These are phyloP conservation scores for Pichia kluyveri DNA, from an alignment of 805 yeast species.

Conservation along the genomic window DNA sequence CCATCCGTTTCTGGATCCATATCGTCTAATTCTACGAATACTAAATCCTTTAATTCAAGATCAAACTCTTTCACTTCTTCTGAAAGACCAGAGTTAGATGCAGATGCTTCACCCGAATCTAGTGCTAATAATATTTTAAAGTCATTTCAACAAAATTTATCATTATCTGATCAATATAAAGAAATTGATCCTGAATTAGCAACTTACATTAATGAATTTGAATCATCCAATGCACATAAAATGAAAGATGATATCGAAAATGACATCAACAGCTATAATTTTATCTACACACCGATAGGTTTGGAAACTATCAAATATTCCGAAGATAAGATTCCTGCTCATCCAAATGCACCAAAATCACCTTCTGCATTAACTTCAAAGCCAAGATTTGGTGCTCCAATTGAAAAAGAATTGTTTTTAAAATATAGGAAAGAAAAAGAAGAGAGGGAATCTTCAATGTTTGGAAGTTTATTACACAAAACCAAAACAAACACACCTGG, in stretches of 20 bases:
- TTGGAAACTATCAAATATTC: conserved; percentile 25
- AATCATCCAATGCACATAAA: conserved; percentile 4
- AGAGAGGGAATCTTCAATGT: conserved; percentile 15
- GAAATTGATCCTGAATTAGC: conserved; percentile 37
- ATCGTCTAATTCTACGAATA: neutral
- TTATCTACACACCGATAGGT: conserved; percentile 18
- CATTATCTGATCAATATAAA: conserved; percentile 17
- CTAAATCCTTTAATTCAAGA: neutral
- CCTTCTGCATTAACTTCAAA: conserved; percentile 38
- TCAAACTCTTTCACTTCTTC: neutral
- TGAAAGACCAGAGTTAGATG: neutral
- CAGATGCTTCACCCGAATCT: no score
- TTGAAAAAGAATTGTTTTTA: conserved; percentile 17
- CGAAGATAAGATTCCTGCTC: conserved; percentile 40
- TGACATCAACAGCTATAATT: conserved; percentile 8
- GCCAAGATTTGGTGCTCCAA: conserved; percentile 22
- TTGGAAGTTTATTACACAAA: conserved; percentile 25
- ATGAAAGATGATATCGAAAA: neutral
- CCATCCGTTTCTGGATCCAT: neutral
- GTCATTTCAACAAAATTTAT: neutral
- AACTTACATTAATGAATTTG: conserved; percentile 33
- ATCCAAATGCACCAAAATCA: conserved; percentile 36
- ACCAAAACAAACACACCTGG: conserved; percentile 17
- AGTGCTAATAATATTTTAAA: neutral
- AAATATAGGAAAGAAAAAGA: conserved; percentile 14